Conservation (phyloP, 2,329 filamentous ascomycete species). For the Aureobasidium mangrovei region DNA sequence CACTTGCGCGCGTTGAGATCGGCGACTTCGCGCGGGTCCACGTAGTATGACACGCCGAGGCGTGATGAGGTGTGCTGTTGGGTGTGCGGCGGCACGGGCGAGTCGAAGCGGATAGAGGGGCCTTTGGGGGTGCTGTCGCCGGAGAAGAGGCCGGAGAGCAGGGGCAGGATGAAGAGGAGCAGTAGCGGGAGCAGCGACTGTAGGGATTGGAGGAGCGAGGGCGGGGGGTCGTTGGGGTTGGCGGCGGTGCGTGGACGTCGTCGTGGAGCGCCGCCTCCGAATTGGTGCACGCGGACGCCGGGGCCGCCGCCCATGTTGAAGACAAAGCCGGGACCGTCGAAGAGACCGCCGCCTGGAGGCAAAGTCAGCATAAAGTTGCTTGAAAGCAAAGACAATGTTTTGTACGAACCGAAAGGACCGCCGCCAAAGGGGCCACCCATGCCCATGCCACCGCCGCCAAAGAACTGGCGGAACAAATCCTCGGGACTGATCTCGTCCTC, state of each 20-base stretch:
- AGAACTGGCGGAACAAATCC: constrained; percentile 95
- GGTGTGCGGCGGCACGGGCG: constrained; percentile 61
- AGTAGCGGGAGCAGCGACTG: constrained; percentile 63
- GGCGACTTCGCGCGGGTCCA: constrained; percentile 69
- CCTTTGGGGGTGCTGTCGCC: constrained; percentile 47
- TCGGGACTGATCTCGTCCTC: constrained; percentile 92
- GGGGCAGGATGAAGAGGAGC: constrained; percentile 73
- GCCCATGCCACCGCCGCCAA: constrained; percentile 60
- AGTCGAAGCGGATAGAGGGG: constrained; percentile 70
- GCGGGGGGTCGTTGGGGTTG: constrained; percentile 42
- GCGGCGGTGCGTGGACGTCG: constrained; percentile 59
- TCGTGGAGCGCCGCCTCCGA: constrained; percentile 71
- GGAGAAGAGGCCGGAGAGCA: constrained; percentile 74
- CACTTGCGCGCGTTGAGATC: constrained; percentile 63
- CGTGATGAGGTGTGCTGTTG: constrained; percentile 61
- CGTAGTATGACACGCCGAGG: constrained; percentile 71
- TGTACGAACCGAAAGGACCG: constrained; percentile 1
- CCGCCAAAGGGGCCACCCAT: constrained; percentile 36
- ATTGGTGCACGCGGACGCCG: constrained; percentile 89
- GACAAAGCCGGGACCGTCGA: constrained; percentile 82
- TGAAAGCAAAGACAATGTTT: not conserved
- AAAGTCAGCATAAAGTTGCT: not conserved
- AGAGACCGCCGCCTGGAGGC: constrained; percentile 43
- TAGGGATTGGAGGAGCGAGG: constrained; percentile 37
- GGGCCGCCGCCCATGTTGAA: constrained; percentile 85